Evolutionary conservation across 345 rosid species (phyloP), one percentile per base, ranked within the genome.

Genomic region (Aquilaria malaccensis): DNA sequence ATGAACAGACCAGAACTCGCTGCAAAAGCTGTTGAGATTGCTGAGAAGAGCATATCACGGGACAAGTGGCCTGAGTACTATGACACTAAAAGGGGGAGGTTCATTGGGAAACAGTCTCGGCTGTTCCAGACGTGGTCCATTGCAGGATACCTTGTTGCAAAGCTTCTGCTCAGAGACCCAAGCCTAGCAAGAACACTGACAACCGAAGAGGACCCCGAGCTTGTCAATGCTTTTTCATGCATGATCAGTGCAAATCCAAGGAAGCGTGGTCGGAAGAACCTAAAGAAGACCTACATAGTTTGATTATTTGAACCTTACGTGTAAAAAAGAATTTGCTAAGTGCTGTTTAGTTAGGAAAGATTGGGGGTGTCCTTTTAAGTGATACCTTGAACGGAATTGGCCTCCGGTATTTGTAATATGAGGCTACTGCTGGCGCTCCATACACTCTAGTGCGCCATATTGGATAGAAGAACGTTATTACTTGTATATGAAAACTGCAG

Each of bases 61-160:
- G 96, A 92, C 77, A 85, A 80, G 61, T 92, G 96, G 95, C 98
- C 98, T 0, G 95, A 92, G 64, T 88, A 92, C 73, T 92, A 89
- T 45, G 97, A 92, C 52, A 83, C 91, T 5, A 85, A 85, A 63
- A 63, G 67, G 56, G 93, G 74, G 61, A 85, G 89, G 70, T 87
- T 92, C 53, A 87, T 87, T 10, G 95, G 98, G n/a, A 92, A 92
- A 73, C 98, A 92, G 64, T 74, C 91, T 7, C 83, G 74, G 7
- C 76, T 92, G 33, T 86, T 72, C 74, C 95, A 92, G 64, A 85
- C 96, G 0, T 92, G 96, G 98, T 85, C 98, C 2, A 89, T 89
- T 30, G 87, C 98, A 0, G 96, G 96, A 11, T 89, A 81, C 71
- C 98, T 92, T 0, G 88, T 83, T 45, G 81, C 96, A 13, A 92